A percentile compares a stretch with the other conserved stretches of the same genome.
These are phyloP conservation scores for Arthrobotrys iridis DNA, from an alignment of 2,329 filamentous ascomycete genomes.

Conservation along the genomic window DNA sequence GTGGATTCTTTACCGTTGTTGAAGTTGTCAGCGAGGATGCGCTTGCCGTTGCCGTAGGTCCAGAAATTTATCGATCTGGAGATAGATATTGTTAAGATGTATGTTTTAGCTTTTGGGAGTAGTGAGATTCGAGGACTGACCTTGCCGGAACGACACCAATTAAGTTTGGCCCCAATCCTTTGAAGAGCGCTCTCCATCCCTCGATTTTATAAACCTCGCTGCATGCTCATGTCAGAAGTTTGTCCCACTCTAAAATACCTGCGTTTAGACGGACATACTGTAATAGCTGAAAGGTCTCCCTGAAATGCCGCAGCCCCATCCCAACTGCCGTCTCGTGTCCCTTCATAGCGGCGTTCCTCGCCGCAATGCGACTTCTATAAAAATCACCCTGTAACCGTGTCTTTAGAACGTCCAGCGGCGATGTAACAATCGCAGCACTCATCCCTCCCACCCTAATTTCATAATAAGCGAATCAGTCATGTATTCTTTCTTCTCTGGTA, in stretches of 20 bases:
- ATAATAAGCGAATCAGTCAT: conserved; percentile 22
- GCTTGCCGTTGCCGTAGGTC: conserved; percentile 90
- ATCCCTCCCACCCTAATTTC: conserved; percentile 79
- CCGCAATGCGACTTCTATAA: conserved; percentile 80
- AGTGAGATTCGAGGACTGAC: conserved; percentile 38
- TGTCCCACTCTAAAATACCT: background rate
- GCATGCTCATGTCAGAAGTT: conserved; percentile 10
- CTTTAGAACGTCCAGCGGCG: conserved; percentile 91
- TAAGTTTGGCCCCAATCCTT: conserved; percentile 89
- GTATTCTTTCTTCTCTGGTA: background rate
- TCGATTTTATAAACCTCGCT: conserved; percentile 74
- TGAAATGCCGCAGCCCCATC: conserved; percentile 69
- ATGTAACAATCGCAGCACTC: conserved; percentile 90
- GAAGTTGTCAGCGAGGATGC: conserved; percentile 77
- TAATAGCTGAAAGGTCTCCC: conserved; percentile 87
- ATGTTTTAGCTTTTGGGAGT: background rate
- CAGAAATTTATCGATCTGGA: conserved; percentile 84
- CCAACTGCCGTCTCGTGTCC: conserved; percentile 50
- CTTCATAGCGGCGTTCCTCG: conserved; percentile 34
- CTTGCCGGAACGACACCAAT: conserved; percentile 88
- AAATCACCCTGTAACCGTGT: conserved; percentile 94
- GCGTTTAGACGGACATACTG: conserved; percentile 65
- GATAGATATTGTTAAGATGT: background rate
- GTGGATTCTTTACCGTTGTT: conserved; percentile 76
- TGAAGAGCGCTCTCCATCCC: conserved; percentile 88